phyloP scores from a whole-genome alignment of 352 stramenopile genomes.

The Plasmopara muralis region DNA sequence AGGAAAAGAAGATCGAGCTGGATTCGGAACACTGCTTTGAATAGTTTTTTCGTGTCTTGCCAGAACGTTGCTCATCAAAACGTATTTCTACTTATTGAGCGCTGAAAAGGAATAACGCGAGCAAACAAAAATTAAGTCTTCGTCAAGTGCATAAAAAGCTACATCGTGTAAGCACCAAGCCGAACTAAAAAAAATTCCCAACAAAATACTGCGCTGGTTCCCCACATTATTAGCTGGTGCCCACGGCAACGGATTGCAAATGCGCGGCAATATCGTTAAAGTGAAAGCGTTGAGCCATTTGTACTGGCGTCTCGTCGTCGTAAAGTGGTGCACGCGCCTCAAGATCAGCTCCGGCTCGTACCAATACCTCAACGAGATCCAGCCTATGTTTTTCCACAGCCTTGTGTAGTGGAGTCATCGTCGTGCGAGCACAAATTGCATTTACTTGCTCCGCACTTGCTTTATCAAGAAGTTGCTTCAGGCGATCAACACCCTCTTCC shows the following conservation, averaged over 20 bases:
- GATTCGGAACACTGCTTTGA: too few species aligned
- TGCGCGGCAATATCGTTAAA: conserved; percentile 36
- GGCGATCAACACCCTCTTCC: conserved; percentile 4
- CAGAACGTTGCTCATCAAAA: too few species aligned
- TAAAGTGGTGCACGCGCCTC: conserved; percentile 39
- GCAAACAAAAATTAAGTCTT: too few species aligned
- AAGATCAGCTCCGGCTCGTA: conserved; percentile 36
- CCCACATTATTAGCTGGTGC: conserved; percentile 9
- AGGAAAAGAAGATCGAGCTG: too few species aligned
- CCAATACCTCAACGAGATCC: conserved; percentile 40
- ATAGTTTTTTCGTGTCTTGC: too few species aligned
- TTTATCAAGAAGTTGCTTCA: conserved; percentile 16
- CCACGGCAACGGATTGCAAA: conserved; percentile 12
- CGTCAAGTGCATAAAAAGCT: too few species aligned
- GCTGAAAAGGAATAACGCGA: too few species aligned
- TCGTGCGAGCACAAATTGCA: conserved; percentile 40
- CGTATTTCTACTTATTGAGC: too few species aligned
- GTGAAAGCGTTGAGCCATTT: conserved; percentile 51
- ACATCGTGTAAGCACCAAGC: too few species aligned
- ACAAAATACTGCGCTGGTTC: not conserved
- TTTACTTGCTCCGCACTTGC: conserved; percentile 25
- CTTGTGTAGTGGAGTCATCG: conserved; percentile 62
- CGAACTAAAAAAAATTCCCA: not conserved
- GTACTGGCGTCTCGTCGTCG: conserved; percentile 51
- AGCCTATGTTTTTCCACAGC: conserved; percentile 52